Conservation (phyloP, 1,284 basidiomycete species). For the Exobasidium rhododendri region DNA sequence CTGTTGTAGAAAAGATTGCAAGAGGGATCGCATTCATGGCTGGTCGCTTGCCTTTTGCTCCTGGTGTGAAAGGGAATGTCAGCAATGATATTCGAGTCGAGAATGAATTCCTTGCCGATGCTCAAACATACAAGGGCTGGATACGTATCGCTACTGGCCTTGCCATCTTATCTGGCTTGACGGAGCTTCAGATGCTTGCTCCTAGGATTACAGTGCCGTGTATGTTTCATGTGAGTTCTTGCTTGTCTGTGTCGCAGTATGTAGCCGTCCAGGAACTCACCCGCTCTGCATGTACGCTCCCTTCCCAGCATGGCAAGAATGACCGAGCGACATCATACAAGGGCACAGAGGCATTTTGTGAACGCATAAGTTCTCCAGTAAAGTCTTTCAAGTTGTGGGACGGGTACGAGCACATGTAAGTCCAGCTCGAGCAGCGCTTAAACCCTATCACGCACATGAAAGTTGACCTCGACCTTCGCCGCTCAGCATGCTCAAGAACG, state of each 20-base stretch:
- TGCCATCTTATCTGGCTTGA: slow-evolving; percentile 58
- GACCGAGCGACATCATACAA: slow-evolving; percentile 58
- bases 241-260: background rate
- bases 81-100: slow-evolving; percentile 60
- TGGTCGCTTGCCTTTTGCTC: slow-evolving; percentile 57
- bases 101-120: slow-evolving; percentile 48
- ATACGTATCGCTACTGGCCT: slow-evolving; percentile 59
- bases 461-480: background rate
- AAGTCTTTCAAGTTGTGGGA: slow-evolving; percentile 59
- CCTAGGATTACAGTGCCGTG: slow-evolving; percentile 55
- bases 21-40: slow-evolving; percentile 55
- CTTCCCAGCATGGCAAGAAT: slow-evolving; percentile 55
- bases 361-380: slow-evolving; percentile 51
- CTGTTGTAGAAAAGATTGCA: slow-evolving; percentile 55
- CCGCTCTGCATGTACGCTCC: background rate
- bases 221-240: slow-evolving; percentile 53
- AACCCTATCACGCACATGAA: background rate
- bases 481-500: slow-evolving; percentile 51
- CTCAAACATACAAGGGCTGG: slow-evolving; percentile 58
- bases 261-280: background rate
- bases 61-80: slow-evolving; percentile 58
- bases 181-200: slow-evolving; percentile 51
- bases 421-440: slow-evolving; percentile 16
- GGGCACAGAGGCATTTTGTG: slow-evolving; percentile 57
- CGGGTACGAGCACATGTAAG: slow-evolving; percentile 58